Evolutionary conservation across 345 rosid species (phyloP).

Genomic region (Citrus cavaleriei): DNA sequence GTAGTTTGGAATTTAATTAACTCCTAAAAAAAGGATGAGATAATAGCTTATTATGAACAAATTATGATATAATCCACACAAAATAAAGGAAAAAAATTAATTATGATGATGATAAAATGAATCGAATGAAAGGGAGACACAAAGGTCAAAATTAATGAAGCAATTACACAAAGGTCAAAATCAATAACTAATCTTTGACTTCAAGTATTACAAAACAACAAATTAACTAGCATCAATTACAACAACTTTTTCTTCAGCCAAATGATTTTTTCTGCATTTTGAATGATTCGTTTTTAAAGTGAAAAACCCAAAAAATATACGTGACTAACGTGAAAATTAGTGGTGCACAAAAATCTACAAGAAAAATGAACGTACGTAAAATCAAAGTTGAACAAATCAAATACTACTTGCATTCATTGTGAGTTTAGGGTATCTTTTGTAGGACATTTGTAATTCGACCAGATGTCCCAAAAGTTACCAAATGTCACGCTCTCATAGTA

Average conservation of each 20-base stretch:
- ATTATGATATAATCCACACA: background rate
- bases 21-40: background rate
- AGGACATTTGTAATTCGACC: too few relatives aligned
- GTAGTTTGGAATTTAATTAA: background rate
- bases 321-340: background rate
- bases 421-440: background rate
- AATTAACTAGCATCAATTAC: background rate
- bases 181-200: background rate
- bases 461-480: slow-evolving; percentile 15
- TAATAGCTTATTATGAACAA: background rate
- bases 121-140: background rate
- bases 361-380: too few relatives aligned
- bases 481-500: slow-evolving; percentile 18
- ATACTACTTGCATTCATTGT: background rate
- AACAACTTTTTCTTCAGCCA: background rate
- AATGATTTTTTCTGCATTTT: too few relatives aligned
- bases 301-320: too few relatives aligned
- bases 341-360: background rate
- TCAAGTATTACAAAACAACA: background rate
- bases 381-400: background rate
- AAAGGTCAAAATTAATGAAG: background rate
- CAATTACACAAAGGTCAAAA: too few relatives aligned
- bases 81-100: too few relatives aligned
- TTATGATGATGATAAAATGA: background rate
- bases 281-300: background rate